Evolutionary conservation across 768 basidiomycete genomes (phyloP).

Genomic region (Rhodotorula taiwanensis): DNA sequence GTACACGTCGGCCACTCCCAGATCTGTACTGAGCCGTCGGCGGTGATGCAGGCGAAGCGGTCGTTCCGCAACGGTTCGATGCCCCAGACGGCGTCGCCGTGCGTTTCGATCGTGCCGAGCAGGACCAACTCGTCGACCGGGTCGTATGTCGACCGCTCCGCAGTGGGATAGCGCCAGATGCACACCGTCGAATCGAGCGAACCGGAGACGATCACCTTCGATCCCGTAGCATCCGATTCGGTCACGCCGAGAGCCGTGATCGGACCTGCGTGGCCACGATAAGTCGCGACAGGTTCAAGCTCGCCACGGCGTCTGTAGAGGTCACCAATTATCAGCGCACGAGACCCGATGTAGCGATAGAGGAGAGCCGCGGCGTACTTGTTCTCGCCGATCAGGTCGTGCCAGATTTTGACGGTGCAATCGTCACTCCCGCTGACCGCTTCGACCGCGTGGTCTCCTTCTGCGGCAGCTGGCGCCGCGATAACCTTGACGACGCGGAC

Average conservation of each 20-base stretch:
- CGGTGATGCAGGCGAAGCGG: conserved; percentile 78
- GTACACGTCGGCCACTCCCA: conserved; percentile 54
- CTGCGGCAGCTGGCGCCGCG: conserved; percentile 53
- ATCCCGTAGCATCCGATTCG: conserved; percentile 51
- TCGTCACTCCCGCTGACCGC: conserved; percentile 94
- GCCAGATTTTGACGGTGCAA: conserved; percentile 92
- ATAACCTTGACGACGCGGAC: conserved; percentile 85
- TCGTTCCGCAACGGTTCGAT: conserved; percentile 59
- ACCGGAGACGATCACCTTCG: conserved; percentile 76
- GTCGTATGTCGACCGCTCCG: conserved; percentile 79
- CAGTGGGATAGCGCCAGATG: conserved; percentile 73
- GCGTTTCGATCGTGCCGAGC: conserved; percentile 75
- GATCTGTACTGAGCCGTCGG: conserved; percentile 85
- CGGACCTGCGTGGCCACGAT: conserved; percentile 84
- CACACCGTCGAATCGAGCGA: conserved; percentile 90
- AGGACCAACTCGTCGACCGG: conserved; percentile 75
- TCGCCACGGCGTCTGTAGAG: conserved; percentile 53
- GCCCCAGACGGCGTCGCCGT: conserved; percentile 96
- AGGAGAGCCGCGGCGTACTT: conserved; percentile 53
- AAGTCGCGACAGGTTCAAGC: conserved; percentile 84
- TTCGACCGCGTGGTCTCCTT: conserved; percentile 48
- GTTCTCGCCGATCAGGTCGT: conserved; percentile 64
- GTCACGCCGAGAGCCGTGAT: conserved; percentile 57
- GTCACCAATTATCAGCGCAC: background rate
- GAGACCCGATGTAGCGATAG: background rate